phyloP scores from a whole-genome alignment of 495 filamentous ascomycete species.

The Pyrenula massariospora region DNA sequence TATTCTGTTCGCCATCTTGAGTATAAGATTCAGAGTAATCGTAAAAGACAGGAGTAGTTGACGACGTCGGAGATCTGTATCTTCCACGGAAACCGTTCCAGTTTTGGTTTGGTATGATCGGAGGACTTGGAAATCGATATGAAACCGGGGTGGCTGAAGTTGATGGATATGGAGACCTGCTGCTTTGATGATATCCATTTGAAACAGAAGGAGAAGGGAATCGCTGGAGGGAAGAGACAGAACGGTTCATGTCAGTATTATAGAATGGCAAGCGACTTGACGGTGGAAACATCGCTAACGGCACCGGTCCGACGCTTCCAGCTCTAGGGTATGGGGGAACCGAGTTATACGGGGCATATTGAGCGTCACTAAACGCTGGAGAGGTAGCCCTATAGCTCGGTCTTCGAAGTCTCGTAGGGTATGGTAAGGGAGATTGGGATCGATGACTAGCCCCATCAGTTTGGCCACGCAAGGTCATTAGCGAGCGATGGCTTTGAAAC shows the following conservation, averaged over 20 bases:
- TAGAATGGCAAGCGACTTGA: neutral
- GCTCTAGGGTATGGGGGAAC: neutral
- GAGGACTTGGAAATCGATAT: neutral
- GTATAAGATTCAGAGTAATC: conserved; percentile 16
- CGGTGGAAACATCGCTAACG: neutral
- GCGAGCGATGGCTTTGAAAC: conserved; percentile 12
- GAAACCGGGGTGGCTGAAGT: neutral
- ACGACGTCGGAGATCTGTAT: neutral
- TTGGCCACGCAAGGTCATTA: conserved; percentile 19
- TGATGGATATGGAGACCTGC: neutral
- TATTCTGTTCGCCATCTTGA: conserved; percentile 3
- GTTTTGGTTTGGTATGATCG: neutral
- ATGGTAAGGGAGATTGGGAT: conserved; percentile 48
- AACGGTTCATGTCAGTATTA: neutral
- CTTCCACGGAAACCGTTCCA: neutral
- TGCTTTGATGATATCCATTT: neutral
- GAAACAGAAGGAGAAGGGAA: neutral
- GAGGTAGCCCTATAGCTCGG: conserved; percentile 53
- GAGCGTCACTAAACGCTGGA: conserved; percentile 34
- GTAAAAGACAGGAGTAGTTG: conserved; percentile 11
- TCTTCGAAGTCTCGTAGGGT: conserved; percentile 52
- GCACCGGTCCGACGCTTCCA: neutral
- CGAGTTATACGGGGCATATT: neutral
- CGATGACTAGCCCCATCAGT: conserved; percentile 8
- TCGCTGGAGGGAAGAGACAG: neutral